phyloP scores from a whole-genome alignment of 2,329 filamentous ascomycete genomes.

The Pseudogymnoascus verrucosus region DNA sequence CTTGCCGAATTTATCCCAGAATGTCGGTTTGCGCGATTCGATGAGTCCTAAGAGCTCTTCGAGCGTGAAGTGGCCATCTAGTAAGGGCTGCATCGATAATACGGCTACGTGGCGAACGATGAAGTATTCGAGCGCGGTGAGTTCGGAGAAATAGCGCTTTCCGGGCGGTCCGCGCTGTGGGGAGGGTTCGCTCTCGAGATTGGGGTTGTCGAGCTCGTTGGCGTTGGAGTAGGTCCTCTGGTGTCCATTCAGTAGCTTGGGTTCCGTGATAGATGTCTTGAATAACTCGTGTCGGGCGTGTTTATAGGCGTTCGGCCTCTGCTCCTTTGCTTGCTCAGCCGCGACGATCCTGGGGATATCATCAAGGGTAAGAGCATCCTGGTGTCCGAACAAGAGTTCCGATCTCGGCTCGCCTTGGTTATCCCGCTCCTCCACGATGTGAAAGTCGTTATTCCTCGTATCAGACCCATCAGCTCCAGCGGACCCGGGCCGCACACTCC shows the following conservation, averaged over 20 bases:
- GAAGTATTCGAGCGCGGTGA: slow-evolving; percentile 93
- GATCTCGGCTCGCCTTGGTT: slow-evolving; percentile 60
- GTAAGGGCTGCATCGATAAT: slow-evolving; percentile 84
- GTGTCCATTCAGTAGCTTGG: slow-evolving; percentile 60
- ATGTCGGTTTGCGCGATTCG: slow-evolving; percentile 84
- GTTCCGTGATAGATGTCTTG: slow-evolving; percentile 47
- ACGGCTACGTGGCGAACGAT: slow-evolving; percentile 94
- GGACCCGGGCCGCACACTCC: slow-evolving; percentile 61
- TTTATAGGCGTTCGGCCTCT: slow-evolving; percentile 71
- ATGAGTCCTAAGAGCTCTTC: slow-evolving; percentile 90
- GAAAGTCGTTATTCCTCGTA: slow-evolving; percentile 51
- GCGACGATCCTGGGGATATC: slow-evolving; percentile 95
- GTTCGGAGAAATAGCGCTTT: slow-evolving; percentile 90
- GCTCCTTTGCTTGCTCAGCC: slow-evolving; percentile 88
- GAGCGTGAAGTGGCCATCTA: slow-evolving; percentile 85
- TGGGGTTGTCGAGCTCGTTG: slow-evolving; percentile 40
- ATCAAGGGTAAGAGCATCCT: slow-evolving; percentile 87
- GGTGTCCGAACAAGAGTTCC: slow-evolving; percentile 79
- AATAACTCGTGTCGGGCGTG: slow-evolving; percentile 64
- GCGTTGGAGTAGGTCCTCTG: slow-evolving; percentile 57
- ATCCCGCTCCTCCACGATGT: slow-evolving; percentile 74
- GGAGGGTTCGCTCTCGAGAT: slow-evolving; percentile 39
- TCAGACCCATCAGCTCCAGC: slow-evolving; percentile 53
- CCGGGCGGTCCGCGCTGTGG: slow-evolving; percentile 25
- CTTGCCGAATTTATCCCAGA: slow-evolving; percentile 98